phyloP scores from a whole-genome alignment of 2,329 filamentous ascomycete genomes.

The Phialocephala sp. region DNA sequence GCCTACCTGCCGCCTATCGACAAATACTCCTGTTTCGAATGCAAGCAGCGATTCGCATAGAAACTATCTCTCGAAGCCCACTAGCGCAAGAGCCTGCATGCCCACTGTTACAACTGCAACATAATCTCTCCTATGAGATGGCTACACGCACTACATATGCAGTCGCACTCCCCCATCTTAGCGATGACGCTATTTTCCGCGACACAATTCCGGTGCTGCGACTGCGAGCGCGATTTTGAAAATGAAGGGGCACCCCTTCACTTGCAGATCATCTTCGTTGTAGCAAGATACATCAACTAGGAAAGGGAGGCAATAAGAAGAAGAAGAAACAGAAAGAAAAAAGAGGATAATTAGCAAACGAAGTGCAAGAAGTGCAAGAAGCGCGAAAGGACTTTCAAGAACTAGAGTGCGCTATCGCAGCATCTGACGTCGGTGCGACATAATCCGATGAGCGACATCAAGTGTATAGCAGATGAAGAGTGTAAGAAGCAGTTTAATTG shows the following conservation, averaged over 20 bases:
- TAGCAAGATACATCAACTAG: background rate
- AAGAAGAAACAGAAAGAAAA: too few relatives aligned
- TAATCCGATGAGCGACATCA: slow-evolving; percentile 24
- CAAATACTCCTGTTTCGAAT: slow-evolving; percentile 20
- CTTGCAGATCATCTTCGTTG: slow-evolving; percentile 27
- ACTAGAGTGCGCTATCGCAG: slow-evolving; percentile 13
- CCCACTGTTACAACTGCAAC: slow-evolving; percentile 23
- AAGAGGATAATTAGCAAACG: too few relatives aligned
- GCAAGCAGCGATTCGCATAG: slow-evolving; percentile 21
- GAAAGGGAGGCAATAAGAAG: slow-evolving; percentile 5
- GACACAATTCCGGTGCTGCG: slow-evolving; percentile 27
- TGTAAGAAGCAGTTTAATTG: slow-evolving; percentile 23
- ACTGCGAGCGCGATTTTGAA: slow-evolving; percentile 31
- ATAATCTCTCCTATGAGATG: slow-evolving; percentile 23
- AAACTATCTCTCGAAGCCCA: slow-evolving; percentile 26
- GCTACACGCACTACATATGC: slow-evolving; percentile 26
- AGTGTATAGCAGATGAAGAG: slow-evolving; percentile 21
- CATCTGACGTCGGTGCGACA: slow-evolving; percentile 26
- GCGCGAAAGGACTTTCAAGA: slow-evolving; percentile 29
- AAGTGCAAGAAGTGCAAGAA: slow-evolving; percentile 26
- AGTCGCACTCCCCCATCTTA: slow-evolving; percentile 20
- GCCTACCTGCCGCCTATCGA: slow-evolving; percentile 23
- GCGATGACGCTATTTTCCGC: slow-evolving; percentile 10
- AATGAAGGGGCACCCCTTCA: slow-evolving; percentile 21
- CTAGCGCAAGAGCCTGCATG: slow-evolving; percentile 23